Evolutionary conservation across 1,139 yeast species (phyloP), one percentile per base, ranked within the genome.

Genomic region (Suhomyces terraborum): DNA sequence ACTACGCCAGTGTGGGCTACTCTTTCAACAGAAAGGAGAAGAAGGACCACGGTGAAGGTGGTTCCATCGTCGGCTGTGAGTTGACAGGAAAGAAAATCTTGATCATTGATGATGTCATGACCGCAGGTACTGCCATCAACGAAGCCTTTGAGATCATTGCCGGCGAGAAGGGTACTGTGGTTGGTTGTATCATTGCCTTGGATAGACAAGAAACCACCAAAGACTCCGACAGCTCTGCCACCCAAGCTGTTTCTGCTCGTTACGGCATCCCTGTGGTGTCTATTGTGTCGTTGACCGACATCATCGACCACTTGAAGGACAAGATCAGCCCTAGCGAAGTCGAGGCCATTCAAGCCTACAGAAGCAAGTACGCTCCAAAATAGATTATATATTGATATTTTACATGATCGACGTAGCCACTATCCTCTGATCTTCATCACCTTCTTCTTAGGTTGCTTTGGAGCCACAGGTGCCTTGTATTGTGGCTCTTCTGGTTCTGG

Each of bases 1-100:
- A 80, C 55, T 87, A 82, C 62, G 76, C 75, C 40, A 61, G 77
- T 45, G 73, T 83, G 46, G 84, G 80, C 39, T 88, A 84, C 60
- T 74, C 93, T 17, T 85, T 84, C 69, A 85, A 85, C 68, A 79
- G 94, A 69, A 85, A 86, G 69, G 98, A 93, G 66, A 88, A 86
- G 75, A 93, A 93, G 68, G 97, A 91, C 58, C 98, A 93, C 62
- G 98, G 98, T 41, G 98, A 93, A 70, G 98, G 98, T 48, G 98
- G 98, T 13, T 79, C 79, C 45, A 87, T 93, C 56, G 98, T 93
- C 29, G 98, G 98, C 24, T 80, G 88, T 33, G 66, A 79, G 4
- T 75, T 93, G 54, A 75, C 76, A 47, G 86, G 79, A 42, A 85
- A 89, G 64, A 76, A 75, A 48, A 79, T 89, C 24, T 72, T 93